These are phyloP conservation scores for Triticum timopheevii DNA, from an alignment of 176 grass and related monocot genomes.

Conservation along the genomic window DNA sequence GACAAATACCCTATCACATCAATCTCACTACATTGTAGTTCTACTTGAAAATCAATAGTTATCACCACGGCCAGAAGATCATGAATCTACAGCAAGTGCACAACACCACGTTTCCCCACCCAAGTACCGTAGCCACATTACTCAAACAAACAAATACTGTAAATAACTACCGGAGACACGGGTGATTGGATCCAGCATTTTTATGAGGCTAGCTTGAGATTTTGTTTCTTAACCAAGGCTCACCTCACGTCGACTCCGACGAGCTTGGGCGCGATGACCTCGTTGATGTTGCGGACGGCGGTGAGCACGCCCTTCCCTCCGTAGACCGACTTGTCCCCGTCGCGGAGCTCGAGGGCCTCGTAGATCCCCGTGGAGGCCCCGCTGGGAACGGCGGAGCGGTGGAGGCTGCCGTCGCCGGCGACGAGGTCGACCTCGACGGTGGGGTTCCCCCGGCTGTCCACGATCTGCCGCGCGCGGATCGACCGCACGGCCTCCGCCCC, in stretches of 20 bases:
- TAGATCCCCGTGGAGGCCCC: constrained; percentile 95
- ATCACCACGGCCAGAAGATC: background rate
- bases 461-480: constrained; percentile 92
- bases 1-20: background rate
- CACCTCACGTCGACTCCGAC: constrained; percentile 86
- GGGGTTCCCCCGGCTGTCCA: constrained; percentile 95
- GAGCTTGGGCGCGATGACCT: constrained; percentile 80
- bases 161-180: background rate
- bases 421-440: constrained; percentile 96
- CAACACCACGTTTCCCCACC: background rate
- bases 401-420: constrained; percentile 54
- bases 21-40: background rate
- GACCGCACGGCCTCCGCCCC: constrained; percentile 54
- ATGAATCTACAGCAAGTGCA: background rate
- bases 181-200: constrained; percentile 5
- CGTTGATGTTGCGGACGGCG: constrained; percentile 89
- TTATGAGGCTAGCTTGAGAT: background rate
- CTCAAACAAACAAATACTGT: background rate
- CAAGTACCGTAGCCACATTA: background rate
- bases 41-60: background rate
- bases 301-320: constrained; percentile 89
- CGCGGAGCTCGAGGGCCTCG: constrained; percentile 90
- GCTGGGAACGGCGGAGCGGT: constrained; percentile 90
- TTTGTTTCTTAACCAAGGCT: background rate
- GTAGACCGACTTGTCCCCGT: constrained; percentile 81